Evolutionary conservation across 164 flowering plant species (phyloP).

Genomic region (Berberis thunbergii): DNA sequence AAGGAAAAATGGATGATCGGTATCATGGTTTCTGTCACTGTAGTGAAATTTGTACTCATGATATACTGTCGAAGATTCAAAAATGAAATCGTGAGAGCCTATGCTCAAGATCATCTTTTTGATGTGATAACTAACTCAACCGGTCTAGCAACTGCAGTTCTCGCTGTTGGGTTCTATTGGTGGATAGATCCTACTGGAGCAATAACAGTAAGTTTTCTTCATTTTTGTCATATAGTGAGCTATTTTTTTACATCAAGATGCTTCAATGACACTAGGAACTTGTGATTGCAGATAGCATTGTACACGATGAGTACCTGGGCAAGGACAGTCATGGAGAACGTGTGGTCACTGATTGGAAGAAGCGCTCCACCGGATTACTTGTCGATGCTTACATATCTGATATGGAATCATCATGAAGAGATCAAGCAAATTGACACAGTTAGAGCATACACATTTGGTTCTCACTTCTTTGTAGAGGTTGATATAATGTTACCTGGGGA

Average conservation of each 20-base stretch:
- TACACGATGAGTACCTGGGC: conserved; percentile 97
- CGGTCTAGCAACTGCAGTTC: conserved; percentile 78
- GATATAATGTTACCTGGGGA: conserved; percentile 79
- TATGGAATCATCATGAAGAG: conserved; percentile 89
- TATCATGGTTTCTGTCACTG: conserved; percentile 73
- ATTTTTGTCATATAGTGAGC: neutral
- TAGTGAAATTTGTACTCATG: conserved; percentile 52
- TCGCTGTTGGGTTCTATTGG: conserved; percentile 53
- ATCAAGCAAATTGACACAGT: conserved; percentile 73
- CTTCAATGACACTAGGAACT: neutral
- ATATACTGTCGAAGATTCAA: conserved; percentile 73
- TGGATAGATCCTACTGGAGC: conserved; percentile 96
- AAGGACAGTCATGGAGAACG: conserved; percentile 79
- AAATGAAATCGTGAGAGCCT: conserved; percentile 90
- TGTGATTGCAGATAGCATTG: conserved; percentile 59
- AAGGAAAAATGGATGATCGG: conserved; percentile 67
- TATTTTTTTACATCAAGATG: neutral
- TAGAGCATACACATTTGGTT: conserved; percentile 91
- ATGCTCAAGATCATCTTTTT: conserved; percentile 92
- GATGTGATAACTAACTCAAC: conserved; percentile 80
- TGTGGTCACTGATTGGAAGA: conserved; percentile 75
- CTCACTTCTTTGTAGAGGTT: conserved; percentile 97
- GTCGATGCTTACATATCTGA: conserved; percentile 81
- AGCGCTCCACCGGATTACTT: conserved; percentile 86
- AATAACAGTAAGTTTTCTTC: conserved; percentile 52